Conservation (phyloP, 768 basidiomycete species). For the Hirschioporus abietinus region DNA sequence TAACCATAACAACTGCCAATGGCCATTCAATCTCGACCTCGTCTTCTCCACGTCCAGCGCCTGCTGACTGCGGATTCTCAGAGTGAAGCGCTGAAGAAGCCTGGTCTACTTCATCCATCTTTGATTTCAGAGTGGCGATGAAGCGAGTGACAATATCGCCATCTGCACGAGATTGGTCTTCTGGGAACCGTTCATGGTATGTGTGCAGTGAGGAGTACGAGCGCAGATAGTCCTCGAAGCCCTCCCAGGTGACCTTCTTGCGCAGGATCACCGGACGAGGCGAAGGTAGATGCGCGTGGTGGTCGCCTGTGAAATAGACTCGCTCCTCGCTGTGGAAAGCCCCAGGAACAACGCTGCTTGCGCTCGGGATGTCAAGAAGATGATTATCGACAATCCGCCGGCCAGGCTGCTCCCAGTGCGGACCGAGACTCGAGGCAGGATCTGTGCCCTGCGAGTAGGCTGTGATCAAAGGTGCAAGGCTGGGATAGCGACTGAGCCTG, state of each 20-base stretch:
- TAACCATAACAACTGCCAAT: conserved; percentile 31
- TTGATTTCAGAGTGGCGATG: conserved; percentile 47
- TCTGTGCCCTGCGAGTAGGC: conserved; percentile 59
- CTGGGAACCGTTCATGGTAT: conserved; percentile 57
- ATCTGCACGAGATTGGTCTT: conserved; percentile 42
- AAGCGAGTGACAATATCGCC: conserved; percentile 66
- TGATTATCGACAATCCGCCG: conserved; percentile 68
- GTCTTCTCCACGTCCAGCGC: conserved; percentile 32
- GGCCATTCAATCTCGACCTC: conserved; percentile 46
- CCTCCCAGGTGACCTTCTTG: conserved; percentile 58
- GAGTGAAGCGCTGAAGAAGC: conserved; percentile 23
- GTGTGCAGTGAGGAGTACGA: conserved; percentile 69
- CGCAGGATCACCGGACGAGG: conserved; percentile 47
- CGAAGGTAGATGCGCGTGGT: conserved; percentile 34
- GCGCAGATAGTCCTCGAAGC: conserved; percentile 60
- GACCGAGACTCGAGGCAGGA: conserved; percentile 50
- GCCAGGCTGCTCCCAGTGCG: conserved; percentile 79
- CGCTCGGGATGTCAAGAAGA: conserved; percentile 63
- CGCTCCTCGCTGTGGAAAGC: conserved; percentile 41
- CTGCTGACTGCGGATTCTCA: conserved; percentile 37
- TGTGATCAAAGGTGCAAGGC: conserved; percentile 52
- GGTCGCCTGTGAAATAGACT: conserved; percentile 51
- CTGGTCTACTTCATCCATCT: conserved; percentile 21
- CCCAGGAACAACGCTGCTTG: conserved; percentile 29
- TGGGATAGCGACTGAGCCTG: conserved; percentile 55